Evolutionary conservation across 2,329 filamentous ascomycete genomes (phyloP).

Genomic region (Sarocladium kiliense): DNA sequence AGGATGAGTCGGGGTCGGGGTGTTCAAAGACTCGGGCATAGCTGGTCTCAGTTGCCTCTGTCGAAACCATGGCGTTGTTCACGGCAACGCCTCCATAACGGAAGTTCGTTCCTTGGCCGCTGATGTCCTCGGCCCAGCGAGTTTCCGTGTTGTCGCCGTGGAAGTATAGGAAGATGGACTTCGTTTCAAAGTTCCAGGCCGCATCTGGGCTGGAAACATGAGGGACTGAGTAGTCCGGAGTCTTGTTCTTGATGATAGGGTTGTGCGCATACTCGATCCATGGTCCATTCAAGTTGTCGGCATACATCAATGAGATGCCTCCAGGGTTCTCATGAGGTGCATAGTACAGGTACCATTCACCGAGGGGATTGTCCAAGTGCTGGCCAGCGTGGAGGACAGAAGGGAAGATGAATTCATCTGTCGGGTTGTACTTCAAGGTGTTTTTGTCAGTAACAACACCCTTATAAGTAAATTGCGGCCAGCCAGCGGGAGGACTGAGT

Average conservation of each 20-base stretch:
- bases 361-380: constrained; percentile 15
- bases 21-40: constrained; percentile 21
- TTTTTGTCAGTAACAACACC: constrained; percentile 17
- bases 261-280: constrained; percentile 15
- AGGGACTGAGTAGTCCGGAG: constrained; percentile 13
- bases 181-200: constrained; percentile 12
- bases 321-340: constrained; percentile 21
- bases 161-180: constrained; percentile 14
- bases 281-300: constrained; percentile 14
- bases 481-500: constrained; percentile 12
- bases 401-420: constrained; percentile 21
- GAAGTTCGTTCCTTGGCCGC: constrained; percentile 14
- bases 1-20: constrained; percentile 15
- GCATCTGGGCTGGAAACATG: constrained; percentile 16
- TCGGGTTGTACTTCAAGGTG: constrained; percentile 18
- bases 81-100: constrained; percentile 17
- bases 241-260: constrained; percentile 12
- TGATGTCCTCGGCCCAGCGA: constrained; percentile 13
- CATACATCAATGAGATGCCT: constrained; percentile 18
- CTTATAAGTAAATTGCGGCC: constrained; percentile 18
- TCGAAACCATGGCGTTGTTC: constrained; percentile 17
- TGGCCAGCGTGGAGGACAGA: constrained; percentile 19
- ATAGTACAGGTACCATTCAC: constrained; percentile 22
- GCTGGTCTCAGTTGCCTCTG: constrained; percentile 19
- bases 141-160: constrained; percentile 15